These are phyloP conservation scores for Brassica incana DNA, from an alignment of 345 rosid species.

Conservation along the genomic window DNA sequence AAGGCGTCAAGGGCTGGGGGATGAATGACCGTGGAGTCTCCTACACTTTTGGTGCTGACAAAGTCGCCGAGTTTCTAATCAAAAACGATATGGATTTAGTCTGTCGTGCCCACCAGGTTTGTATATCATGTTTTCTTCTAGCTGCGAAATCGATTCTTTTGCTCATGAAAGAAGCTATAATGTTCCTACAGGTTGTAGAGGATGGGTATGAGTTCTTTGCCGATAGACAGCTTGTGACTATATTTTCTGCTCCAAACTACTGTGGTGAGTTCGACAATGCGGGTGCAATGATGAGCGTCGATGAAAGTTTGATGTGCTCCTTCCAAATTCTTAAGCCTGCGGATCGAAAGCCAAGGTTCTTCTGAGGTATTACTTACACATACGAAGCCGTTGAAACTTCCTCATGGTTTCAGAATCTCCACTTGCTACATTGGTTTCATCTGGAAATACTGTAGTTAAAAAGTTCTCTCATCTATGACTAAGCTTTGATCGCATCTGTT, in stretches of 20 bases:
- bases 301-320: slow-evolving; percentile 54
- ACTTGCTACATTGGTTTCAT: not conserved
- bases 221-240: slow-evolving; percentile 58
- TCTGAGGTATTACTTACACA: slow-evolving; percentile 15
- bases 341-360: slow-evolving; percentile 50
- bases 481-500: slow-evolving; percentile 1
- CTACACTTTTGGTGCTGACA: slow-evolving; percentile 54
- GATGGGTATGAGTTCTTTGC: slow-evolving; percentile 96
- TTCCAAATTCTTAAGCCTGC: slow-evolving; percentile 83
- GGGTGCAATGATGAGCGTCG: slow-evolving; percentile 38
- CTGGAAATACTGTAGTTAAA: not conserved
- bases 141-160: not conserved
- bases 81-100: slow-evolving; percentile 65
- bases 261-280: slow-evolving; percentile 40
- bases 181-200: slow-evolving; percentile 70
- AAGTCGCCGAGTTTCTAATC: slow-evolving; percentile 60
- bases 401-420: not conserved
- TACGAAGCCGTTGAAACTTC: not conserved
- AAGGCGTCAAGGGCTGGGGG: slow-evolving; percentile 58
- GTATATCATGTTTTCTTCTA: not conserved
- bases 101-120: slow-evolving; percentile 76
- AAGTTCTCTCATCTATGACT: not conserved
- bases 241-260: slow-evolving; percentile 41
- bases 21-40: slow-evolving; percentile 64
- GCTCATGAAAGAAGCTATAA: slow-evolving; percentile 3